These are phyloP conservation scores for Chaetomium sp. DNA, from an alignment of 2,329 filamentous ascomycete genomes.

Conservation along the genomic window DNA sequence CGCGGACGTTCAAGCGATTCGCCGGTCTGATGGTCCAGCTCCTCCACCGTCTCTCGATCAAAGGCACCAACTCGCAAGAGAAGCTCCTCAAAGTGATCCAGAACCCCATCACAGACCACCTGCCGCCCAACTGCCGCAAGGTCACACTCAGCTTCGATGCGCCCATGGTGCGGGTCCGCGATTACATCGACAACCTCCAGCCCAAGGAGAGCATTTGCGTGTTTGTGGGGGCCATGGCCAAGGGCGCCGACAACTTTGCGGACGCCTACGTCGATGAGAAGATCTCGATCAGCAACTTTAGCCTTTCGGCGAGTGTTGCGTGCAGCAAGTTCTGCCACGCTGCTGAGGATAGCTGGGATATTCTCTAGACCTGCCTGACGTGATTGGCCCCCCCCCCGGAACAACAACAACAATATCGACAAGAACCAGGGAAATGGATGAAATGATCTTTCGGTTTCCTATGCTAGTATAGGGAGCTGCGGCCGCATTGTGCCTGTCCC, in stretches of 20 bases:
- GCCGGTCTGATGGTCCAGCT: conserved; percentile 98
- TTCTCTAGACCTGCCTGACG: conserved; percentile 53
- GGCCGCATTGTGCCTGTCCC: conserved; percentile 36
- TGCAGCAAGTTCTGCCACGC: conserved; percentile 99
- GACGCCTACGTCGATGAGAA: conserved; percentile 93
- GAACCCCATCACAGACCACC: conserved; percentile 94
- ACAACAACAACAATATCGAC: conserved; percentile 3
- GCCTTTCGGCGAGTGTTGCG: conserved; percentile 91
- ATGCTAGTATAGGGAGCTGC: conserved; percentile 17
- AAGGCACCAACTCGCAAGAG: conserved; percentile 93
- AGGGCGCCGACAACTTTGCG: conserved; percentile 91
- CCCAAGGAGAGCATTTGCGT: conserved; percentile 92
- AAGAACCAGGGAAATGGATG: conserved; percentile 20
- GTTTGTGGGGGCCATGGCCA: conserved; percentile 97
- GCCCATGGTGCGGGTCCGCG: conserved; percentile 75
- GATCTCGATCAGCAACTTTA: conserved; percentile 98
- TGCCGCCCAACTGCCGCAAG: conserved; percentile 95
- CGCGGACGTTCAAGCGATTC: conserved; percentile 97
- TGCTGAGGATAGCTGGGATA: conserved; percentile 91
- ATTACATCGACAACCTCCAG: conserved; percentile 76
- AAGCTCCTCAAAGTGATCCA: conserved; percentile 96
- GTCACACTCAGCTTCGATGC: conserved; percentile 94
- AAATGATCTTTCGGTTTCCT: conserved; percentile 25
- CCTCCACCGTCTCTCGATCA: conserved; percentile 89
- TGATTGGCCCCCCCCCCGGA: not conserved